phyloP scores from a whole-genome alignment of 352 stramenopile genomes.

The Peronospora destructor region DNA sequence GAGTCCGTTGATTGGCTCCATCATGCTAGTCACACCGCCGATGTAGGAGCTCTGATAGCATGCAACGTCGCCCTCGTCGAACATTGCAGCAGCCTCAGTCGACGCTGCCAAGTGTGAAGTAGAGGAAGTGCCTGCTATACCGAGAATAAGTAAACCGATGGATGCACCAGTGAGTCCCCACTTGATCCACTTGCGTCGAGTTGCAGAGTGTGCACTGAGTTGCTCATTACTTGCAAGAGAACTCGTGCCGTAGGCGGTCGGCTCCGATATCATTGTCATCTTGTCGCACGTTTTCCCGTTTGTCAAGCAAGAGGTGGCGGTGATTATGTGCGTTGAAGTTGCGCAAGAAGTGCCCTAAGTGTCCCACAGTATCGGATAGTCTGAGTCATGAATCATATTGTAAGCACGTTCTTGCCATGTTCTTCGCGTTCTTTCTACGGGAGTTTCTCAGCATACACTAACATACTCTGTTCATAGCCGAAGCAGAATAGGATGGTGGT shows the following conservation, averaged over 20 bases:
- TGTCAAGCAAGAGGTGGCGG: background rate
- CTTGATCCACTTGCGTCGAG: slow-evolving; percentile 17
- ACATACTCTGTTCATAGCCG: too few relatives aligned
- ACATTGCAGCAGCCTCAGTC: slow-evolving; percentile 2
- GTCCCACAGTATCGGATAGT: too few relatives aligned
- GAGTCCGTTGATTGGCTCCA: slow-evolving; percentile 45
- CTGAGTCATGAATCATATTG: too few relatives aligned
- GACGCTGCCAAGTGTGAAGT: slow-evolving; percentile 3
- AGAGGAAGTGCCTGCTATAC: slow-evolving; percentile 4
- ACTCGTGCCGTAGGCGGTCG: slow-evolving; percentile 45
- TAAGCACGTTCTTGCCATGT: too few relatives aligned
- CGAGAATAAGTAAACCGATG: slow-evolving; percentile 1
- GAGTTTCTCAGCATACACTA: too few relatives aligned
- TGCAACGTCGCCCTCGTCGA: slow-evolving; percentile 18
- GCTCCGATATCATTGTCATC: slow-evolving; percentile 19
- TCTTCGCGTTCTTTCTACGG: too few relatives aligned
- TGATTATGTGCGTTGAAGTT: too few relatives aligned
- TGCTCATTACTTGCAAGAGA: slow-evolving; percentile 28
- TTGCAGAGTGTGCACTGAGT: slow-evolving; percentile 9
- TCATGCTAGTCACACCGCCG: slow-evolving; percentile 54
- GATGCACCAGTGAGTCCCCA: slow-evolving; percentile 23
- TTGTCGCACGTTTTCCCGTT: slow-evolving; percentile 3
- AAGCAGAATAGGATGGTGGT: too few relatives aligned
- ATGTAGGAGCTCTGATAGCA: slow-evolving; percentile 68
- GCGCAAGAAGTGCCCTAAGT: too few relatives aligned